Evolutionary conservation across 768 basidiomycete species (phyloP).

Genomic region (Serendipita indica): DNA sequence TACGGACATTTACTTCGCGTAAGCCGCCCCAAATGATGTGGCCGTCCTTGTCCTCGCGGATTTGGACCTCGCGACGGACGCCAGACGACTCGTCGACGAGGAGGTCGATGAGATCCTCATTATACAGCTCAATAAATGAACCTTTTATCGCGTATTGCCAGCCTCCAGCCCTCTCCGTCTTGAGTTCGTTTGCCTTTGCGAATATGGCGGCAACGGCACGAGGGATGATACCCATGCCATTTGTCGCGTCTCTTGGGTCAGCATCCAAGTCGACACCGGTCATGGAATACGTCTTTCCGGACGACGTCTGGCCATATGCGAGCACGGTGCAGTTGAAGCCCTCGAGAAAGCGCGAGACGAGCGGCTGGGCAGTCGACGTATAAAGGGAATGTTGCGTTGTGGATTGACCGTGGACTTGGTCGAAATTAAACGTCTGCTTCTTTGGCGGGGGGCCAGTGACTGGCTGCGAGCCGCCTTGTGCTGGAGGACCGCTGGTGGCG

Average conservation of each 20-base stretch:
- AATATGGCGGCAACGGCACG: constrained; percentile 86
- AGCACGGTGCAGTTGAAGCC: constrained; percentile 97
- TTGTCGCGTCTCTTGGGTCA: constrained; percentile 66
- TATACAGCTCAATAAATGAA: constrained; percentile 95
- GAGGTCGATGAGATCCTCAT: constrained; percentile 96
- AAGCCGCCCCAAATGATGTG: constrained; percentile 95
- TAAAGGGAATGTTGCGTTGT: constrained; percentile 79
- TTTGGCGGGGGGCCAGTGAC: constrained; percentile 37
- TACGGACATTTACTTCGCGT: constrained; percentile 79
- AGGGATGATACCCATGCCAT: constrained; percentile 90
- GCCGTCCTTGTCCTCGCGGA: constrained; percentile 93
- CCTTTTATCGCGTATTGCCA: constrained; percentile 76
- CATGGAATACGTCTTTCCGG: constrained; percentile 97
- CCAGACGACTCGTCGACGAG: constrained; percentile 49
- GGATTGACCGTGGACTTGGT: constrained; percentile 81
- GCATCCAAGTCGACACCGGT: constrained; percentile 84
- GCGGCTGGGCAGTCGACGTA: constrained; percentile 67
- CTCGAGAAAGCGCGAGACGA: constrained; percentile 74
- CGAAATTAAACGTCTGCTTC: constrained; percentile 81
- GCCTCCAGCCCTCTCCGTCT: constrained; percentile 53
- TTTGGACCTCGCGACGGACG: constrained; percentile 72
- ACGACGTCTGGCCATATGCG: constrained; percentile 94
- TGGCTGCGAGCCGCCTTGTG: constrained; percentile 29
- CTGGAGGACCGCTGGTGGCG: constrained; percentile 28
- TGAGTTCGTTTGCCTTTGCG: constrained; percentile 54